These are phyloP conservation scores for Fusarium humuli DNA, from an alignment of 2,329 filamentous ascomycete genomes.

Conservation along the genomic window DNA sequence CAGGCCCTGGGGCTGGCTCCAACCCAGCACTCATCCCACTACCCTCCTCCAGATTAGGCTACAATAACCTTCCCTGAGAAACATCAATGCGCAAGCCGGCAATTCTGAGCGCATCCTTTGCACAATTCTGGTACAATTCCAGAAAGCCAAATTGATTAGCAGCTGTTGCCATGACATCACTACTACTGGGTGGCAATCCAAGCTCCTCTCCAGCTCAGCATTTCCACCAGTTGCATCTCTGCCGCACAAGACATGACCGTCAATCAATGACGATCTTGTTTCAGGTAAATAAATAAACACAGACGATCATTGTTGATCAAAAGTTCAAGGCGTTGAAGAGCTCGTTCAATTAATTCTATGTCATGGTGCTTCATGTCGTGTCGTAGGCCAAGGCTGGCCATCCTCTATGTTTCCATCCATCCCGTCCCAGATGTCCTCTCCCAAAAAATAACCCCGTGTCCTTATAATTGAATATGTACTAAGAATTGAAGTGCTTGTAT, in stretches of 20 bases:
- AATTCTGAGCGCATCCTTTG: not conserved
- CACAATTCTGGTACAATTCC: not conserved
- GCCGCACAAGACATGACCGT: not conserved
- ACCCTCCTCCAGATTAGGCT: not conserved
- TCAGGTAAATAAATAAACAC: not conserved
- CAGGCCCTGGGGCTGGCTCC: too few species aligned
- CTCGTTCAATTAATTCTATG: conserved; percentile 16
- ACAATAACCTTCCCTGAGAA: not conserved
- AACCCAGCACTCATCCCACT: too few species aligned
- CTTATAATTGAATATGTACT: conserved; percentile 8
- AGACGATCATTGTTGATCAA: not conserved
- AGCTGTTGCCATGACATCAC: not conserved
- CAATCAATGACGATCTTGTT: not conserved
- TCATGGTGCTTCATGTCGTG: conserved; percentile 11
- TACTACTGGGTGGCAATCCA: not conserved
- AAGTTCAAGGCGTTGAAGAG: not conserved
- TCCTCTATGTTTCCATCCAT: not conserved
- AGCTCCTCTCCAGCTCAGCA: not conserved
- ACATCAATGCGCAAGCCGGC: not conserved
- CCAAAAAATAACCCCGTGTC: not conserved
- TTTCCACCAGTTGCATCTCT: not conserved
- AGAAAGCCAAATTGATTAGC: not conserved
- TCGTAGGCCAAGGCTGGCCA: conserved; percentile 3
- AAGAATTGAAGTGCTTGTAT: conserved; percentile 16
- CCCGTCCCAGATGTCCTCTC: not conserved